Percentiles rank a stretch among this genome's conserved stretches.
These are phyloP conservation scores for Prunus padus DNA, from an alignment of 306 rosid genomes.

Conservation along the genomic window DNA sequence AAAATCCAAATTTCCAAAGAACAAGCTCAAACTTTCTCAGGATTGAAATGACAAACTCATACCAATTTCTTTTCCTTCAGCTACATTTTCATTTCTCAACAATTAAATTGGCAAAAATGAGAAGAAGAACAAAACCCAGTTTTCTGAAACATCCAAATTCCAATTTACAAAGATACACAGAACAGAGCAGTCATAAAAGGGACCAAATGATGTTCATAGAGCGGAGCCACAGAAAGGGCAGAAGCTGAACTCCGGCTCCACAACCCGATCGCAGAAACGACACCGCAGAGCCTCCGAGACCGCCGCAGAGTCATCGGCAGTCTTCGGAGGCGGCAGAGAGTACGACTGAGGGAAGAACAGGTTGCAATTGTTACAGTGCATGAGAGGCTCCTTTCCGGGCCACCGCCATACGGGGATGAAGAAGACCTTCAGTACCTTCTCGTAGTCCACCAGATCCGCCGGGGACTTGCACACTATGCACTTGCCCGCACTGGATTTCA, in stretches of 20 bases:
- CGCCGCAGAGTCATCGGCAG: conserved; percentile 25
- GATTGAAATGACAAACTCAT: background rate
- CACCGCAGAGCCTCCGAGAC: conserved; percentile 40
- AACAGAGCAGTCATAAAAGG: background rate
- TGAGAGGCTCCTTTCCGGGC: conserved; percentile 64
- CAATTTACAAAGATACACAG: background rate
- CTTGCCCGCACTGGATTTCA: conserved; percentile 59
- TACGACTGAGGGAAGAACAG: conserved; percentile 54
- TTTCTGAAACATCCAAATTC: background rate
- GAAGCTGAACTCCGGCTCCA: conserved; percentile 62
- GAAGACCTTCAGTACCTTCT: conserved; percentile 76
- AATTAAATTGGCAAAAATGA: too few relatives aligned
- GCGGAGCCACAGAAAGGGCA: conserved; percentile 84
- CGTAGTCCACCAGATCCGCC: conserved; percentile 73
- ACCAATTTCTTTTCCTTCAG: background rate
- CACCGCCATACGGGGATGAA: conserved; percentile 88
- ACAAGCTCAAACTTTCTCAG: too few relatives aligned
- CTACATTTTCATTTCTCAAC: background rate
- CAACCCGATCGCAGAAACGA: conserved; percentile 53
- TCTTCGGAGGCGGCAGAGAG: conserved; percentile 40
- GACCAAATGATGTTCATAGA: conserved; percentile 23
- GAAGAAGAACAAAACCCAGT: background rate
- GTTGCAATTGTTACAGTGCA: conserved; percentile 62
- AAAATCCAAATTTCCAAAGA: background rate
- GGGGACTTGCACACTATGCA: conserved; percentile 60